Evolutionary conservation across 306 rosid genomes (phyloP), one percentile per base, ranked within the genome.

Genomic region (Leucaena leucocephala): DNA sequence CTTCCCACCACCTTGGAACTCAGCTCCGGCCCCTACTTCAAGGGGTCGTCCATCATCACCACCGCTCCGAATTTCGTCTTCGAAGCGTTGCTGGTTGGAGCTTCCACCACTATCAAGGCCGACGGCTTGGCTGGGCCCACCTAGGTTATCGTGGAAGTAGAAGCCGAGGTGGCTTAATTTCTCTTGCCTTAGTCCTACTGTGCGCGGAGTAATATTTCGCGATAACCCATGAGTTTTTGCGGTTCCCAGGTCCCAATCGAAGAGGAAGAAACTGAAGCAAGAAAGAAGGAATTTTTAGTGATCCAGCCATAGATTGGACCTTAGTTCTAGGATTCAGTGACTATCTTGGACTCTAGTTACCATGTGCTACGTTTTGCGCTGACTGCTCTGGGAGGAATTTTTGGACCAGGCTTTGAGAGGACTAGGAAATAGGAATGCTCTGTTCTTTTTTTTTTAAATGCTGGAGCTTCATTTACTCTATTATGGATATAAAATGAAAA

Each of bases 41-140:
- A 61, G 6, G 89, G 87, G 46, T 93, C 89, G 61, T 93, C 96
- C 50, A 89, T 85, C 84, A 88, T 84, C 16, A 69, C n/a, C 80
- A 91, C 90, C 0, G 68, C 15, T 0, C 96, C 96, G 21, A 93
- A 89, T 0, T 0, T 2, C 0, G 91, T 77, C 3, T 45, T 13
- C 0, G 93, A 87, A 5, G 66, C 67, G 14, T 72, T 68, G 6
- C 83, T 76, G 19, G 66, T 5, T 1, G 81, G 64, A 1, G 96
- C 81, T 68, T 27, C 69, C 2, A 85, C 94, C 3, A 91, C 89
- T 1, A 14, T 55, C 4, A 88, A 48, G 13, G 90, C 89, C 1
- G 93, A 86, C 0, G 85, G 85, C 0, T 27, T 27, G 27, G 79
- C 83, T 87, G 13, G 10, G 6, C 1, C 97, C 97, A 4, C 87